Percentiles rank a stretch among this genome's conserved stretches.
These are phyloP conservation scores for Mortierella sp. DNA, from an alignment of 371 early-diverging fungal species.

Conservation along the genomic window DNA sequence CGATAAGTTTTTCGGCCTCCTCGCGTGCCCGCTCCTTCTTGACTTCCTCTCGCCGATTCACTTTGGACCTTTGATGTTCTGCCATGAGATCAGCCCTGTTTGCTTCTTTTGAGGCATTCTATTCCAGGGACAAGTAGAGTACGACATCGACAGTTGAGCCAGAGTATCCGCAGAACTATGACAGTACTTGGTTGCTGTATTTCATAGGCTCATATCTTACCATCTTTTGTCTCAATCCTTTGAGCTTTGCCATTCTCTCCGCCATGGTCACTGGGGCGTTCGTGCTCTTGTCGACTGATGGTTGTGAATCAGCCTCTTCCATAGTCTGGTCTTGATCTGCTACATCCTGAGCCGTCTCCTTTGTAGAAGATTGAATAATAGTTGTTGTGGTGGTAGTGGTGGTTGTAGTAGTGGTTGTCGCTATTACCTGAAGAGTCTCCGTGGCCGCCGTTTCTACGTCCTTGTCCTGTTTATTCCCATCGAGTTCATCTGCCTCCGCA, in stretches of 20 bases:
- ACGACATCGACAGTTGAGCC: too few species aligned
- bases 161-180: too few species aligned
- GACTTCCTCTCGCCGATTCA: constrained; percentile 73
- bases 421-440: constrained; percentile 32
- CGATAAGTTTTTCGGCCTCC: constrained; percentile 78
- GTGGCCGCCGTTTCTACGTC: constrained; percentile 14
- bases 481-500: background rate
- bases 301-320: constrained; percentile 7
- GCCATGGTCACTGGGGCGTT: constrained; percentile 37
- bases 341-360: constrained; percentile 7
- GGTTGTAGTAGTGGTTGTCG: constrained; percentile 10
- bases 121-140: too few species aligned
- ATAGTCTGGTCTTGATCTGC: constrained; percentile 13
- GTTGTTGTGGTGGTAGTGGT: constrained; percentile 8
- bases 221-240: constrained; percentile 63
- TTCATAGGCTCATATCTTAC: constrained; percentile 41
- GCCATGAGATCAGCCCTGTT: constrained; percentile 83
- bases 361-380: background rate
- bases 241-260: constrained; percentile 64
- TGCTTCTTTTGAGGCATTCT: constrained; percentile 71
- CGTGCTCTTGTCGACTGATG: constrained; percentile 1
- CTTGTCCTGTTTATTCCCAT: background rate
- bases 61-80: constrained; percentile 81
- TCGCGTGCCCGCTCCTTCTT: constrained; percentile 74
- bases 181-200: too few species aligned